phyloP scores from a whole-genome alignment of 306 rosid species.

The Inga laurina region DNA sequence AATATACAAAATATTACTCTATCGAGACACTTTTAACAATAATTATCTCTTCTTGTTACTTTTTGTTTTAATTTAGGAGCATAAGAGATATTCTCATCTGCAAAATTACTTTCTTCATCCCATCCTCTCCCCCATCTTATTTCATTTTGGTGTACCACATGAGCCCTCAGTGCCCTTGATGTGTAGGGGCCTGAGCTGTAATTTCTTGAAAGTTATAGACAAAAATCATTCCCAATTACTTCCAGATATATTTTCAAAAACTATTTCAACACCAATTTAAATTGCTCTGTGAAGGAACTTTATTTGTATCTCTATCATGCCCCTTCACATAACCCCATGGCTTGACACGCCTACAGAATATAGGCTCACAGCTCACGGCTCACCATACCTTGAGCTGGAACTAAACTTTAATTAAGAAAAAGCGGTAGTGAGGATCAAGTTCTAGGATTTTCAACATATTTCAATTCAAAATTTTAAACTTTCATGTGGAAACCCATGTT shows the following conservation, averaged over 20 bases:
- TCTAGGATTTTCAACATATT: neutral
- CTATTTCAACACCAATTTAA: neutral
- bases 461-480: neutral
- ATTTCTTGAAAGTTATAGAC: too few relatives aligned
- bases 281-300: neutral
- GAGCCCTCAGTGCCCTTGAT: too few relatives aligned
- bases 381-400: neutral
- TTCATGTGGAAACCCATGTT: neutral
- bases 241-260: neutral
- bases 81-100: too few relatives aligned
- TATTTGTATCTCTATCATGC: neutral
- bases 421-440: neutral
- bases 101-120: too few relatives aligned
- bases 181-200: too few relatives aligned
- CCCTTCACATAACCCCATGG: neutral
- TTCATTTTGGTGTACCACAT: too few relatives aligned
- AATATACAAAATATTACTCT: too few relatives aligned
- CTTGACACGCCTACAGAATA: neutral
- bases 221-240: too few relatives aligned
- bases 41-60: too few relatives aligned
- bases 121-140: too few relatives aligned
- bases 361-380: neutral
- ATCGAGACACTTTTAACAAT: too few relatives aligned
- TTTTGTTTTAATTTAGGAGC: too few relatives aligned
- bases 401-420: neutral